Conservation (phyloP, 1,284 basidiomycete genomes). For the Ganoderma resinaceum region DNA sequence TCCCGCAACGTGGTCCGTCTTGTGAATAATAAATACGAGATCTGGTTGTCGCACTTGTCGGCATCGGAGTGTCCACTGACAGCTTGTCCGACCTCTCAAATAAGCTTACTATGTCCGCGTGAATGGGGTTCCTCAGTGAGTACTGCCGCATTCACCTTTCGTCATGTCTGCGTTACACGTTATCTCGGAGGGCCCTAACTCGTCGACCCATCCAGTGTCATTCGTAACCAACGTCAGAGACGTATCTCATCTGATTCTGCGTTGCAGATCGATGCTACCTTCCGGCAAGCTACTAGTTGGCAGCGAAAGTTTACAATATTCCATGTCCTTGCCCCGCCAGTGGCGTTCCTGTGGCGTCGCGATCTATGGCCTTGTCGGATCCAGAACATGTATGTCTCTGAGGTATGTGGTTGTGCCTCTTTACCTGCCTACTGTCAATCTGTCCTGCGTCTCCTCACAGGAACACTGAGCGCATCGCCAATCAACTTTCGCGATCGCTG, state of each 20-base stretch:
- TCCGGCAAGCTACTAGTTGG: background rate
- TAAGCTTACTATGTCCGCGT: background rate
- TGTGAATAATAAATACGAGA: background rate
- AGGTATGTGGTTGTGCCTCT: background rate
- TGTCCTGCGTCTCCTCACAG: background rate
- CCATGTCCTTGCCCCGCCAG: background rate
- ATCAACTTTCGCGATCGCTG: background rate
- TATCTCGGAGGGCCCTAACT: too few species aligned
- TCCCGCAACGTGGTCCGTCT: background rate
- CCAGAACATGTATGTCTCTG: too few species aligned
- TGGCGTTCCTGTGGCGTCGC: background rate
- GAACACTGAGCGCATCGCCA: background rate
- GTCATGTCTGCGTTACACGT: background rate
- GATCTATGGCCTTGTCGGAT: background rate
- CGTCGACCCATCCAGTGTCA: too few species aligned
- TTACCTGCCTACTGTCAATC: background rate
- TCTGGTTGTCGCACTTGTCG: background rate
- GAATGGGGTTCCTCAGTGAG: background rate
- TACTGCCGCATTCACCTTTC: background rate
- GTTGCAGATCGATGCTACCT: background rate
- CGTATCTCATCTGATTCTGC: background rate
- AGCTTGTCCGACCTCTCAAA: background rate
- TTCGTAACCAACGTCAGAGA: background rate
- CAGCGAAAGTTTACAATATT: background rate
- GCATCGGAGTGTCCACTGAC: background rate